Evolutionary conservation across 2,329 filamentous ascomycete species (phyloP).

Genomic region (Knufia petricola): DNA sequence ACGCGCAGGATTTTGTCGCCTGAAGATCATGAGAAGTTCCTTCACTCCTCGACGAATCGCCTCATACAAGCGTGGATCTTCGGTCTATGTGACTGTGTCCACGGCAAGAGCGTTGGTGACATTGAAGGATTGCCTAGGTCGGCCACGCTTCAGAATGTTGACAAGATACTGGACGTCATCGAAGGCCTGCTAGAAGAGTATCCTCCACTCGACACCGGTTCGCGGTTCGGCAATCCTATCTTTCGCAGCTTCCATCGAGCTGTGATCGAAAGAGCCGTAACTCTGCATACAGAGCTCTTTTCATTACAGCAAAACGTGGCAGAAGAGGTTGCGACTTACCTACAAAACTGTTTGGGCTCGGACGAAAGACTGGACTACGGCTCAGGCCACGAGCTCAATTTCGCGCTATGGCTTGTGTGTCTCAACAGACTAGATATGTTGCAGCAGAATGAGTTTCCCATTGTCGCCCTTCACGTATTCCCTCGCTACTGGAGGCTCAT

Average conservation of each 20-base stretch:
- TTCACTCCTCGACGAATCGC: constrained; percentile 62
- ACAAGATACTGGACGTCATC: constrained; percentile 60
- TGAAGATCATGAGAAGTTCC: constrained; percentile 71
- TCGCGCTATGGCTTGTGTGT: constrained; percentile 92
- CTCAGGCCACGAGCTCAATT: constrained; percentile 94
- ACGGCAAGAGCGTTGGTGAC: constrained; percentile 56
- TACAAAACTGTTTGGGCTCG: constrained; percentile 78
- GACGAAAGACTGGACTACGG: constrained; percentile 86
- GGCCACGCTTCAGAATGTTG: constrained; percentile 51
- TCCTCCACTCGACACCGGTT: constrained; percentile 80
- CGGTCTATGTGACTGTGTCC: constrained; percentile 70
- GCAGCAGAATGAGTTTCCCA: constrained; percentile 55
- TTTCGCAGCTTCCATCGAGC: constrained; percentile 70
- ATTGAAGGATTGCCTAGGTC: constrained; percentile 53
- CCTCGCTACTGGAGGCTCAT: constrained; percentile 74
- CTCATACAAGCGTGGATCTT: constrained; percentile 81
- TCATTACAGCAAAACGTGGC: constrained; percentile 41
- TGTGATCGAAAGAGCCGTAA: constrained; percentile 30
- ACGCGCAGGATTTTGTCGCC: constrained; percentile 70
- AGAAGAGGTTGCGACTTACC: constrained; percentile 67
- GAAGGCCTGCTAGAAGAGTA: constrained; percentile 57
- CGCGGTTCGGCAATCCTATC: constrained; percentile 86
- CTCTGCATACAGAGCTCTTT: constrained; percentile 35
- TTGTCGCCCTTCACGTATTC: constrained; percentile 70
- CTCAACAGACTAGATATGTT: constrained; percentile 70